Base-by-base conservation (phyloP, 2,329 filamentous ascomycete species). In the Pestalotiopsis sp. region DNA sequence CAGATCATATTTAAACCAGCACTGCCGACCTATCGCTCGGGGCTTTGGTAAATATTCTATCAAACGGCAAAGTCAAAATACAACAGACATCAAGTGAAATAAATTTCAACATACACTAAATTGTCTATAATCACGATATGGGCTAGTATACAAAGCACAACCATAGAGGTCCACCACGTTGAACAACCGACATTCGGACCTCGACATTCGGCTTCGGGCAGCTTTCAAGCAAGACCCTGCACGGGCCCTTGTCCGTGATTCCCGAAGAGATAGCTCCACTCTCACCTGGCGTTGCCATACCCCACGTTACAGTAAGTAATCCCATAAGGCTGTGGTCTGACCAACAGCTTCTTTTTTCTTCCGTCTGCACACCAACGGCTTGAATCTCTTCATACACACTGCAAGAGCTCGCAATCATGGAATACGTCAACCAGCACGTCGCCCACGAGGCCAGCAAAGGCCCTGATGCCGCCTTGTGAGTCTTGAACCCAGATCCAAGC, bases 361-460 rank as follows among this genome's bases (percentile, higher is more conserved):
- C 45, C 17, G 11, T 27, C 14, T 52, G 17, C 17, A 52, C 45
- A 20, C 11, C n/a, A 9, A 52, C 17, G 20, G 5, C 45, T 52
- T 23, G 45, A 52, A 2, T 23, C 6, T 20, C 25, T 57, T 25
- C 41, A n/a, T n/a, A n/a, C n/a, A n/a, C n/a, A n/a, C n/a, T n/a
- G n/a, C n/a, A n/a, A 59, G 12, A 27, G 7, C 6, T 59, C 17
- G 49, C 31, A 38, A 40, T 56, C 9, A 89, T 89, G 87, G 87
- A 89, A 68, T 87, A 89, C 82, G 84, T 89, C 73, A 83, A 87
- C 76, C 83, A 87, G 70, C 85, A 86, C 71, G 82, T 89, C 75
- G 83, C 83, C 73, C 83, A 89, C 70, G 84, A 87, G 77, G 86
- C 85, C 71, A 81, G 78, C 66, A 81, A 83, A 73, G 83, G 81